Conservation (phyloP, 495 filamentous ascomycete species). For the Penicillium pulvis region DNA sequence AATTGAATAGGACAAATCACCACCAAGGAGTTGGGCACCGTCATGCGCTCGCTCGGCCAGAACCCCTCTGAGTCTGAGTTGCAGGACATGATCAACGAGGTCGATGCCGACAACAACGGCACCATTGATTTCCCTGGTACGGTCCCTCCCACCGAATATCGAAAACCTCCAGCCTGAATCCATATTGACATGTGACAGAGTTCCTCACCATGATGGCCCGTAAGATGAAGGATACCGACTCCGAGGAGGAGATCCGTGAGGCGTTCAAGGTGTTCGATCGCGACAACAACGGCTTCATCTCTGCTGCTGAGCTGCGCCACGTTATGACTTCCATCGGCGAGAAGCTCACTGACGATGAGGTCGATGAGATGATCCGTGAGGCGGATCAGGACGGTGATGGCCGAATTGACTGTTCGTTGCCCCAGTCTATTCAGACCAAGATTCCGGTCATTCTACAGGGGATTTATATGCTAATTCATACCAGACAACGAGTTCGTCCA, state of each 20-base stretch:
- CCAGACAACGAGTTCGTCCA: slow-evolving; percentile 99
- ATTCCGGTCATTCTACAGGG: background rate
- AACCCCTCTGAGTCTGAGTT: slow-evolving; percentile 98
- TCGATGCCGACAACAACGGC: slow-evolving; percentile 99
- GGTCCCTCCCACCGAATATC: background rate
- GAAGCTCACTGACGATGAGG: slow-evolving; percentile 99
- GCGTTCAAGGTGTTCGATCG: slow-evolving; percentile 97
- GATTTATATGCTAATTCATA: background rate
- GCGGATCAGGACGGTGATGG: slow-evolving; percentile 99
- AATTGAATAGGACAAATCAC: slow-evolving; percentile 85
- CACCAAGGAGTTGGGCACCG: slow-evolving; percentile 97
- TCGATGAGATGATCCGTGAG: slow-evolving; percentile 99
- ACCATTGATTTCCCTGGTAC: slow-evolving; percentile 98
- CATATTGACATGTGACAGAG: slow-evolving; percentile 55
- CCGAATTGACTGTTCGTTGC: slow-evolving; percentile 82
- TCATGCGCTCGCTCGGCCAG: slow-evolving; percentile 99
- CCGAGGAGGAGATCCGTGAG: slow-evolving; percentile 98
- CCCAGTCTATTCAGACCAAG: background rate
- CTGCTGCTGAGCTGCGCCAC: slow-evolving; percentile 93
- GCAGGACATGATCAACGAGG: slow-evolving; percentile 99
- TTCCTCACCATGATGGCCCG: slow-evolving; percentile 99
- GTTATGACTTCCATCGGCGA: slow-evolving; percentile 99
- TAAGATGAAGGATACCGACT: slow-evolving; percentile 99
- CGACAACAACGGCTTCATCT: slow-evolving; percentile 99
- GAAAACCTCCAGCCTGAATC: background rate